Conservation (phyloP, 352 stramenopile genomes). For the Phytophthora sojae region DNA sequence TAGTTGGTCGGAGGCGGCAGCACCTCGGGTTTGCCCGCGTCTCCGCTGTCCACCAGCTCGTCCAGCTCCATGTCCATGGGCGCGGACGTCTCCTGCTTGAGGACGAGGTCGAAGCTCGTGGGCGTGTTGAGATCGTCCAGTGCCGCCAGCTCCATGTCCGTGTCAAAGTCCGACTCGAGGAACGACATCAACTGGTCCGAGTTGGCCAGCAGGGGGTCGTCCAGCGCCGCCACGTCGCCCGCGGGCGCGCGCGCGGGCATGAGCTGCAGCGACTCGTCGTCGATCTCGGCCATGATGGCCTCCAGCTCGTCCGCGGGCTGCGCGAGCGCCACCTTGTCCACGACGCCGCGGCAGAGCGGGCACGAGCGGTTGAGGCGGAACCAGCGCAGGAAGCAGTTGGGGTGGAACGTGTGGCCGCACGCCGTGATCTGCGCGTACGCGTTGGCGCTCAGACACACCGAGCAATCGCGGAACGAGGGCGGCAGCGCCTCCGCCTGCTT, state of each 20-base stretch:
- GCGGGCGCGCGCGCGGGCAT: constrained; percentile 11
- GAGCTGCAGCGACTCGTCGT: constrained; percentile 55
- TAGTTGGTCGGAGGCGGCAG: constrained; percentile 3
- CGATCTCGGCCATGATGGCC: constrained; percentile 79
- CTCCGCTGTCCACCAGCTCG: constrained; percentile 23
- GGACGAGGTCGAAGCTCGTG: constrained; percentile 7
- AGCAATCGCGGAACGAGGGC: constrained; percentile 73
- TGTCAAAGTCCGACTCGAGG: constrained; percentile 59
- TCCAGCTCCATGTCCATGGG: constrained; percentile 49
- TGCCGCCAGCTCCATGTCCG: constrained; percentile 74
- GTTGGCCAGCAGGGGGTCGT: constrained; percentile 48
- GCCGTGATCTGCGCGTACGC: constrained; percentile 71
- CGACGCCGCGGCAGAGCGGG: constrained; percentile 68
- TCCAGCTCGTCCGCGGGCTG: constrained; percentile 71
- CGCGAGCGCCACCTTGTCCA: constrained; percentile 70
- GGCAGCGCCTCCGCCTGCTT: constrained; percentile 54
- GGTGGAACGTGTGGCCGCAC: constrained; percentile 85
- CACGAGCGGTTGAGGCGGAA: constrained; percentile 80
- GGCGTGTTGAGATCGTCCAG: constrained; percentile 53
- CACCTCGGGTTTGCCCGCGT: constrained; percentile 3
- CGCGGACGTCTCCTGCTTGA: constrained; percentile 30
- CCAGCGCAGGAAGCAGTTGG: constrained; percentile 82
- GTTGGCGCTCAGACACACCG: constrained; percentile 76
- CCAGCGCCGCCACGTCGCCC: constrained; percentile 33
- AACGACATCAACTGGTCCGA: constrained; percentile 63